phyloP scores from a whole-genome alignment of 225 moss, liverwort and hornwort genomes.

The Neckera pumila region DNA sequence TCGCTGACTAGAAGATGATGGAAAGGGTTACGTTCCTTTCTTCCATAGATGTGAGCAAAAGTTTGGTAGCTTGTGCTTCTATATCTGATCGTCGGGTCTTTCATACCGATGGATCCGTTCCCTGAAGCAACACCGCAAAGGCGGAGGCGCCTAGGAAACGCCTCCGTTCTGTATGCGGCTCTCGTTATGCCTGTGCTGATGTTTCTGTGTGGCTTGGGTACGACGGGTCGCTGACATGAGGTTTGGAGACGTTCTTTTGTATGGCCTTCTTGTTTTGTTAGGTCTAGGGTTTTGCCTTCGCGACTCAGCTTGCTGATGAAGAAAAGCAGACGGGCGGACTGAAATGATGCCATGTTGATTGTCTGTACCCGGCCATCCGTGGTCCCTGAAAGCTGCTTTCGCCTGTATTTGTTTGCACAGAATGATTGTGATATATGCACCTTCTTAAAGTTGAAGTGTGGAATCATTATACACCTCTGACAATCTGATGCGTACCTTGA shows the following conservation, averaged over 20 bases:
- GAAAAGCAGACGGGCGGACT: slow-evolving; percentile 37
- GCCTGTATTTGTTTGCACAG: not conserved
- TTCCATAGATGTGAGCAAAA: not conserved
- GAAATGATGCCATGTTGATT: slow-evolving; percentile 50
- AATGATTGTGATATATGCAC: not conserved
- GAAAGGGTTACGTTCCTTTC: not conserved
- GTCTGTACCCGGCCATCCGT: slow-evolving; percentile 11
- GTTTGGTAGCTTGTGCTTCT: not conserved
- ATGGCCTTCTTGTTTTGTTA: accelerated
- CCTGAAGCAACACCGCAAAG: slow-evolving; percentile 9
- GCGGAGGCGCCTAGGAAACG: slow-evolving; percentile 23
- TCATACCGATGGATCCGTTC: slow-evolving; percentile 24
- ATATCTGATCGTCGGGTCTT: slow-evolving; percentile 20
- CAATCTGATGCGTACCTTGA: not conserved
- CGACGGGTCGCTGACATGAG: not conserved
- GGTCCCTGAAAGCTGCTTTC: slow-evolving; percentile 4
- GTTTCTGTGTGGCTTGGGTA: not conserved
- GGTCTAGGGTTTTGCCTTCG: accelerated
- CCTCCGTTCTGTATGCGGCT: not conserved
- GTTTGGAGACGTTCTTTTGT: not conserved
- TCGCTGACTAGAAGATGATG: slow-evolving; percentile 16
- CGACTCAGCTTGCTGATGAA: slow-evolving; percentile 24
- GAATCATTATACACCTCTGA: not conserved
- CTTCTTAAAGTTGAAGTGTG: not conserved
- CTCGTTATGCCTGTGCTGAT: slow-evolving; percentile 15